Evolutionary conservation across 441 rosid species (phyloP).

Genomic region (Populus trichocarpa): DNA sequence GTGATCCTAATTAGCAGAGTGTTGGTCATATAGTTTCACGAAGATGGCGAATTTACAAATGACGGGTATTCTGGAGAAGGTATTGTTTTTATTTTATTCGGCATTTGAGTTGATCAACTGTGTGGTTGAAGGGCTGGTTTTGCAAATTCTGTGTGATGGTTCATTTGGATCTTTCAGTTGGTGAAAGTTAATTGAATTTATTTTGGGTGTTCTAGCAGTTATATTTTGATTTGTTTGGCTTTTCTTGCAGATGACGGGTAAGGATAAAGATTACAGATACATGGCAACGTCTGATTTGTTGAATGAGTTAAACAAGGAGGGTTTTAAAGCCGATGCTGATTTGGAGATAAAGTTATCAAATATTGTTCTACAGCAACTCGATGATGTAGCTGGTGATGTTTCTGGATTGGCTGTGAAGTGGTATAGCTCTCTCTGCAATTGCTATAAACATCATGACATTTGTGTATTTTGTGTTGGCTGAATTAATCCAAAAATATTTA

Average conservation of each 20-base stretch:
- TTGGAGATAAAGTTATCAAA: too few species aligned
- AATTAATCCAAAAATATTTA: too few species aligned
- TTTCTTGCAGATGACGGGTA: constrained; percentile 81
- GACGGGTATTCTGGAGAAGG: constrained; percentile 88
- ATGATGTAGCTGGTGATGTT: too few species aligned
- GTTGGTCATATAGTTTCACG: constrained; percentile 3
- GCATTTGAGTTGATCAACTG: neutral
- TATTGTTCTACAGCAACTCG: too few species aligned
- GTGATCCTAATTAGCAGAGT: neutral
- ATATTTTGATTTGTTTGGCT: neutral
- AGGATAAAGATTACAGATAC: constrained; percentile 96
- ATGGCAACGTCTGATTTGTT: constrained; percentile 98
- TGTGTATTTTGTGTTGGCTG: too few species aligned
- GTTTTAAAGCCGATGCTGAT: constrained; percentile 61
- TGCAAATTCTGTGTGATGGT: neutral
- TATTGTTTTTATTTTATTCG: constrained; percentile 17
- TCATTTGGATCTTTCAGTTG: neutral
- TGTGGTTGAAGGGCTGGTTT: neutral
- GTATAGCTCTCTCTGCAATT: too few species aligned
- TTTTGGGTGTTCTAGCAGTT: neutral
- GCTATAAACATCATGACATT: too few species aligned
- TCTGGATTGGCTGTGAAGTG: too few species aligned
- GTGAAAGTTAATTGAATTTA: neutral
- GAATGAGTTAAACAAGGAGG: constrained; percentile 86
- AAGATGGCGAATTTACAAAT: constrained; percentile 83